Evolutionary conservation across 768 basidiomycete genomes (phyloP).

Genomic region (Serendipita vermifera): DNA sequence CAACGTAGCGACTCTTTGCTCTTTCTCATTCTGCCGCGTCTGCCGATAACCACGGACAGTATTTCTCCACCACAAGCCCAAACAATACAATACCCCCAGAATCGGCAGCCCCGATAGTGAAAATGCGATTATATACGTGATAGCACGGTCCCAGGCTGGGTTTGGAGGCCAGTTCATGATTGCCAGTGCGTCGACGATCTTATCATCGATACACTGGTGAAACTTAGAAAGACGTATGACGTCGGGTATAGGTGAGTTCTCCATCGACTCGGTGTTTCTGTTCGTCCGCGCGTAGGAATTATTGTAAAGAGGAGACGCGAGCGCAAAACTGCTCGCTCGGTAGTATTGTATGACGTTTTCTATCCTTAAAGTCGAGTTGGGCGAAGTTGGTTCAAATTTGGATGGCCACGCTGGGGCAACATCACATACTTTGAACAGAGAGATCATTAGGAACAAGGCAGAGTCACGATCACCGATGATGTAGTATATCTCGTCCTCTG

Average conservation of each 20-base stretch:
- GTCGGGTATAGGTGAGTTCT: not conserved
- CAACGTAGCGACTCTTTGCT: too few relatives aligned
- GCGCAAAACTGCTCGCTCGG: constrained; percentile 11
- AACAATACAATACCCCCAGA: too few relatives aligned
- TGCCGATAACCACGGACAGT: too few relatives aligned
- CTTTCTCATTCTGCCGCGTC: too few relatives aligned
- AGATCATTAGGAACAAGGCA: not conserved
- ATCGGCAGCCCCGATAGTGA: too few relatives aligned
- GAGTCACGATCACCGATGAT: not conserved
- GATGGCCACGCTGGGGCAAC: constrained; percentile 1
- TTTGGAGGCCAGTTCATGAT: too few relatives aligned
- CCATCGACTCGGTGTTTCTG: not conserved
- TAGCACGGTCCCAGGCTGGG: too few relatives aligned
- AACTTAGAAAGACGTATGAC: not conserved
- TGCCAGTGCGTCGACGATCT: not conserved
- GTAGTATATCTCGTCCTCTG: constrained; percentile 6
- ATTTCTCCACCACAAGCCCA: too few relatives aligned
- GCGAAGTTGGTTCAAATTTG: not conserved
- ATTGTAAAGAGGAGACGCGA: constrained; percentile 12
- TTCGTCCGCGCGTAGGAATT: constrained; percentile 7
- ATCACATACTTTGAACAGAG: not conserved
- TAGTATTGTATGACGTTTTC: constrained; percentile 14
- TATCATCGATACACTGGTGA: not conserved
- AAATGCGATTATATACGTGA: too few relatives aligned
- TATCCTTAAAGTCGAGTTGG: not conserved